Base-by-base conservation (phyloP, 345 rosid genomes). In the Hypericum perforatum region DNA sequence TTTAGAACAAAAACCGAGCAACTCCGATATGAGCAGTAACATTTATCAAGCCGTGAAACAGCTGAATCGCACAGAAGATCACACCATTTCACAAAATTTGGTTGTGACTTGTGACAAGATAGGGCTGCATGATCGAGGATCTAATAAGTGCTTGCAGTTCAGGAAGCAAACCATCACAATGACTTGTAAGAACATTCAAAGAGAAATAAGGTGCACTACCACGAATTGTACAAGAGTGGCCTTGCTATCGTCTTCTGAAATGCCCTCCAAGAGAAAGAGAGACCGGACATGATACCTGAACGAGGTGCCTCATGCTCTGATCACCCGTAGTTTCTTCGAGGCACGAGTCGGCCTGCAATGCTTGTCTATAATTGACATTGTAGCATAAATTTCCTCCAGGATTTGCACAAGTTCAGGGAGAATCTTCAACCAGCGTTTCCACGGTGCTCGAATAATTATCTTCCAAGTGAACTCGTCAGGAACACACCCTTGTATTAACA, bases 1-100 rank as follows among this genome's bases (percentile, higher is more conserved):
- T 71, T 66, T 62, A 66, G 32, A 42, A 71, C 46, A 65, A 71
- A 56, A 7, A 22, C 56, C 3, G 48, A 41, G 60, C 76, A 71
- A 47, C 59, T 58, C 22, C 16, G 54, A 49, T 71, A 46, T 3
- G 76, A 71, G 48, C 76, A 71, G 29, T 63, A 71, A 57, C 68
- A 37, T 8, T 57, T 62, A 9, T 66, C 60, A 39, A 42, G 32
- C 14, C 53, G 37, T 47, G 46, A 44, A 14, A n/a, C n/a, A n/a
- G n/a, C n/a, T n/a, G n/a, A n/a, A n/a, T n/a, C n/a, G n/a, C n/a
- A n/a, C n/a, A n/a, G 71, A 51, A 38, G 36, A 52, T 71, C 75
- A 47, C 68, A 58, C 71, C 71, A 71, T 39, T 63, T 58, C 2
- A 42, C 39, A 32, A 71, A 71, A 7, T 58, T 9, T 42, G 47